Conservation (phyloP, 352 stramenopile species). For the Peronospora belbahrii region DNA sequence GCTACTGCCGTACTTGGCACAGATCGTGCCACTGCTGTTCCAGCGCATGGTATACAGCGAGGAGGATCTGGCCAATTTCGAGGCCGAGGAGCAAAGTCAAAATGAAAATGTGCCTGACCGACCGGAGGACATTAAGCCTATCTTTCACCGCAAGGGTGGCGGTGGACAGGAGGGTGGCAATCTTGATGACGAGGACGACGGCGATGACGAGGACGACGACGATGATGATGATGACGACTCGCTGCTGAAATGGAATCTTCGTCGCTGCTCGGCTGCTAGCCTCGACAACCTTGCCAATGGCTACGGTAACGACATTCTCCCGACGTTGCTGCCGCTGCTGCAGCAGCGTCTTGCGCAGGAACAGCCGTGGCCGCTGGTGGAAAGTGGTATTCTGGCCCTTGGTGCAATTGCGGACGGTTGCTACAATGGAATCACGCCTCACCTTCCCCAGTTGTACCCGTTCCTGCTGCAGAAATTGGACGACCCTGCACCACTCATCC, state of each 20-base stretch:
- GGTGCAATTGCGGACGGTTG: constrained; percentile 92
- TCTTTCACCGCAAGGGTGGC: constrained; percentile 65
- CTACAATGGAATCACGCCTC: constrained; percentile 88
- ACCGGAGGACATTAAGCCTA: constrained; percentile 86
- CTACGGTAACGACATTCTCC: constrained; percentile 91
- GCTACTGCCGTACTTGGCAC: constrained; percentile 75
- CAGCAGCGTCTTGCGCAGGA: constrained; percentile 86
- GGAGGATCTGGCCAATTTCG: constrained; percentile 87
- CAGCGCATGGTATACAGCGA: constrained; percentile 93
- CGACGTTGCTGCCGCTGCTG: constrained; percentile 86
- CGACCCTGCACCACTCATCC: constrained; percentile 83
- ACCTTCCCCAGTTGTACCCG: constrained; percentile 90
- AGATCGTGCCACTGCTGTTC: constrained; percentile 91
- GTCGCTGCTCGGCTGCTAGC: constrained; percentile 90
- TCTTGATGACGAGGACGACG: constrained; percentile 70
- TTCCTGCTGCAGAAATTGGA: constrained; percentile 92
- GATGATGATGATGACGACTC: constrained; percentile 89
- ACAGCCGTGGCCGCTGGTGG: constrained; percentile 90
- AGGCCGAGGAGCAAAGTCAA: constrained; percentile 83
- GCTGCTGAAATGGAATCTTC: constrained; percentile 92
- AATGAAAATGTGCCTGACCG: constrained; percentile 86
- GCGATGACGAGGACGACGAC: constrained; percentile 87
- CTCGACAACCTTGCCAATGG: constrained; percentile 91
- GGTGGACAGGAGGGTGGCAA: constrained; percentile 15
- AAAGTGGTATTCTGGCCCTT: constrained; percentile 93